Evolutionary conservation across 441 rosid genomes (phyloP), one percentile per base, ranked within the genome.

Genomic region (Populus hybrid): DNA sequence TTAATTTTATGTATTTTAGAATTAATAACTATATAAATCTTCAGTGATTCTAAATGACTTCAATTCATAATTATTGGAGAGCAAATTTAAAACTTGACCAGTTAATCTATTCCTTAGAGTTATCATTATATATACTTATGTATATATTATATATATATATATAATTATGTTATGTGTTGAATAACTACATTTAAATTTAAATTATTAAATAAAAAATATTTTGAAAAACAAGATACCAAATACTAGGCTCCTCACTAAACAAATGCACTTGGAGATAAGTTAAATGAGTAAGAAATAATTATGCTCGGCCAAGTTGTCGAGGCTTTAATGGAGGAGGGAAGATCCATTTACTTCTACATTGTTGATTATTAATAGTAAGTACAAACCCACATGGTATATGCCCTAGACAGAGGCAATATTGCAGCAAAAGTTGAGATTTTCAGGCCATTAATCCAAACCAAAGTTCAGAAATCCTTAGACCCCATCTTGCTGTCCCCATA

Each of bases 281-380:
- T 69, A 77, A 30, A 82, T 78, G 77, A 78, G 77, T 75, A 75
- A 70, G 46, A 71, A 75, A 78, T 78, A 67, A 81, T 74, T 57
- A 70, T 34, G 71, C 24, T 69, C 38, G 38, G 9, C 69, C 14
- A 18, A 26, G 35, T 40, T n/a, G 70, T 69, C 57, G 64, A 28
- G 65, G 72, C 5, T 30, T 63, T 36, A 68, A 77, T 36, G 68
- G 66, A 67, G 73, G 61, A 14, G 21, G 61, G 81, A 23, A 69
- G 23, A 12, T 10, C 3, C 1, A n/a, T 38, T 32, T 28, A 36
- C 23, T 67, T 59, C 21, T 23, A 28, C 57, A 32, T 16, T 34
- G 42, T 30, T 20, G 7, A 6, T 35, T 9, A 46, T 20, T 59
- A 59, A 53, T 10, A 8, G 4, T 42, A 67, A 70, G 75, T 75